phyloP scores from a whole-genome alignment of 1,284 basidiomycete genomes.

The Leucoagaricus sp. region DNA sequence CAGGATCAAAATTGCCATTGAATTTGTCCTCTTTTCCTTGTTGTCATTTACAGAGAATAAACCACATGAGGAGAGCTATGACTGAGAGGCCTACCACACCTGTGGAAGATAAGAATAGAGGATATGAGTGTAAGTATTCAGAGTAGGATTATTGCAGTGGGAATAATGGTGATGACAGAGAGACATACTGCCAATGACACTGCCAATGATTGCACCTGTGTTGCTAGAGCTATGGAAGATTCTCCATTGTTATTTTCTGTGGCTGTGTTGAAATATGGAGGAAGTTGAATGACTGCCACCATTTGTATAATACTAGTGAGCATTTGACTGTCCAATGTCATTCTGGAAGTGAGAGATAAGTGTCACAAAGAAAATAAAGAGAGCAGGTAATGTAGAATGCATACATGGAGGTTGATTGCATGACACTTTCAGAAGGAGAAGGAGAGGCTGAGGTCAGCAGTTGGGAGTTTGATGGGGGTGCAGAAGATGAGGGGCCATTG shows the following conservation, averaged over 20 bases:
- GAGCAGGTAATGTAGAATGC: background rate
- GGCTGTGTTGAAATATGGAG: conserved; percentile 24
- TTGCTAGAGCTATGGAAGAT: conserved; percentile 19
- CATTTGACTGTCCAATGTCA: conserved; percentile 31
- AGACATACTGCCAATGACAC: conserved; percentile 42
- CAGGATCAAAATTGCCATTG: too few relatives aligned
- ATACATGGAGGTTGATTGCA: background rate
- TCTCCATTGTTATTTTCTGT: background rate
- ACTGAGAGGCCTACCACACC: conserved; percentile 33
- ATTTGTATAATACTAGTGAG: conserved; percentile 30
- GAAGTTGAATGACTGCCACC: conserved; percentile 28
- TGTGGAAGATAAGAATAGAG: conserved; percentile 16
- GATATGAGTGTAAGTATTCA: background rate
- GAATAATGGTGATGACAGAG: background rate
- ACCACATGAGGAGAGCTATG: conserved; percentile 26
- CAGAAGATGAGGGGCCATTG: conserved; percentile 5
- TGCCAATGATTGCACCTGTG: conserved; percentile 40
- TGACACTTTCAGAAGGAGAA: background rate
- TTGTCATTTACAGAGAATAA: conserved; percentile 31
- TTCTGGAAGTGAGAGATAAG: conserved; percentile 16
- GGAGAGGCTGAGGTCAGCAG: background rate
- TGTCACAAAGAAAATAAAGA: background rate
- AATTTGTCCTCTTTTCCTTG: conserved; percentile 32
- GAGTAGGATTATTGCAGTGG: background rate
- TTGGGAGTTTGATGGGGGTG: conserved; percentile 12